Base-by-base conservation (phyloP, 2,329 filamentous ascomycete genomes). In the Epichloe sibirici region DNA sequence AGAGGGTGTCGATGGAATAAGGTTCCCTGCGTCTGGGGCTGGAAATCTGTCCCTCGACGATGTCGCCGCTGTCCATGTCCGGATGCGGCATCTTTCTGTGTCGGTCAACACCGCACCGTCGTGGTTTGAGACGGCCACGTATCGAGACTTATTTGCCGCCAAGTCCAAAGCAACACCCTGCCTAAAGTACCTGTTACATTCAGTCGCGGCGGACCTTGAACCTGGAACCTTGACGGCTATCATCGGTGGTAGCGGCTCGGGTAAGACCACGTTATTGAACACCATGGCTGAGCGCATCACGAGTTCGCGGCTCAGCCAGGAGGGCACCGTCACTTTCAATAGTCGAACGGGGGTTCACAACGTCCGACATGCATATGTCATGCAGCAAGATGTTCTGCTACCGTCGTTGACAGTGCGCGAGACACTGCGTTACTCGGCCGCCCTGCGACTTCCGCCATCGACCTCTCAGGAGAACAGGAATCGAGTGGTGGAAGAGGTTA, bases 381-480 rank as follows among this genome's bases (percentile, higher is more conserved):
- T 85, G 75, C 84, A 90, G 62, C 83, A 89, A 59, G 86, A 90
- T 61, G 75, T 89, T 13, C 70, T 90, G 1, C 71, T 89, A 0
- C 83, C 86, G 0, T 85, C 83, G 0, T 68, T 90, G 54, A 90
- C 86, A 0, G 86, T 90, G 11, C 74, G 86, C 39, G 86, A 90
- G 64, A 90, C 87, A 0, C 67, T 90, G 23, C 76, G 71, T 52
- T 90, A 89, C 64, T 81, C 86, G 2, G 86, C 86, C 2, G 80
- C 88, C 60, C 67, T 90, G 51, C 77, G 86, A 28, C 70, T 90
- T 0, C 83, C 85, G 0, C 72, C 83, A 0, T 76, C 80, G 0
- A 81, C 79, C 1, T 80, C 76, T 0, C 66, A 72, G 11, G 71
- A 75, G 28, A 81, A 88, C 56, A 76, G 83, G 28, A 70, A 69